phyloP scores from a whole-genome alignment of 78 protist genomes.

The Dictyostelium intermedium region DNA sequence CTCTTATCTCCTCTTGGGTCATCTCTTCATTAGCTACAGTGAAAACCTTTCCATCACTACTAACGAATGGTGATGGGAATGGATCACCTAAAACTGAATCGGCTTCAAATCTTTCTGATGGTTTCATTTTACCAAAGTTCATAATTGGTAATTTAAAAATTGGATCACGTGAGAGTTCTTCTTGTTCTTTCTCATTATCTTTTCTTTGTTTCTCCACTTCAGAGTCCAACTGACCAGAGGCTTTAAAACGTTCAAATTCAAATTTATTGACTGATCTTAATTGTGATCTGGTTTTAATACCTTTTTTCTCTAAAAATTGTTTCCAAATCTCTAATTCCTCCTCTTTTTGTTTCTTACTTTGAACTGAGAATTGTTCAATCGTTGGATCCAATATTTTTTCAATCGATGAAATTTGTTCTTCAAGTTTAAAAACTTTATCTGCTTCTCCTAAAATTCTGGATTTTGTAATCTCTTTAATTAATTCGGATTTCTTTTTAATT shows the following conservation, averaged over 20 bases:
- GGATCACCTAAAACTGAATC: not conserved
- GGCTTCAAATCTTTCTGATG: not conserved
- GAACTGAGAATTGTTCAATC: not conserved
- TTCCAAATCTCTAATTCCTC: constrained; percentile 11
- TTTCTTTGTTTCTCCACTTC: not conserved
- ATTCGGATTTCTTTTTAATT: not conserved
- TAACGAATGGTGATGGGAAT: not conserved
- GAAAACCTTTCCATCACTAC: not conserved
- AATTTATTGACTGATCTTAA: not conserved
- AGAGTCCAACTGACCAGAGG: not conserved
- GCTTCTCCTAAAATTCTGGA: not conserved
- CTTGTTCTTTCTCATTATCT: not conserved
- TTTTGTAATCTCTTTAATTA: not conserved
- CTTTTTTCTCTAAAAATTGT: not conserved
- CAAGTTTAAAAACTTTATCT: not conserved
- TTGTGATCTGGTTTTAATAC: not conserved
- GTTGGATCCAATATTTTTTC: not conserved
- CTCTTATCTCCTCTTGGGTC: too few species aligned
- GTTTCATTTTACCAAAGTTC: not conserved
- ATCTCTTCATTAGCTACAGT: not conserved
- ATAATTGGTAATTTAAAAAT: not conserved
- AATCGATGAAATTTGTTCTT: not conserved
- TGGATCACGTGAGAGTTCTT: not conserved
- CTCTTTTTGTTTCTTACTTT: constrained; percentile 6
- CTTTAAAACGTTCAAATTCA: constrained; percentile 39